Evolutionary conservation across 495 filamentous ascomycete species (phyloP), one percentile per base, ranked within the genome.

Genomic region (Penicillium subrubescens): DNA sequence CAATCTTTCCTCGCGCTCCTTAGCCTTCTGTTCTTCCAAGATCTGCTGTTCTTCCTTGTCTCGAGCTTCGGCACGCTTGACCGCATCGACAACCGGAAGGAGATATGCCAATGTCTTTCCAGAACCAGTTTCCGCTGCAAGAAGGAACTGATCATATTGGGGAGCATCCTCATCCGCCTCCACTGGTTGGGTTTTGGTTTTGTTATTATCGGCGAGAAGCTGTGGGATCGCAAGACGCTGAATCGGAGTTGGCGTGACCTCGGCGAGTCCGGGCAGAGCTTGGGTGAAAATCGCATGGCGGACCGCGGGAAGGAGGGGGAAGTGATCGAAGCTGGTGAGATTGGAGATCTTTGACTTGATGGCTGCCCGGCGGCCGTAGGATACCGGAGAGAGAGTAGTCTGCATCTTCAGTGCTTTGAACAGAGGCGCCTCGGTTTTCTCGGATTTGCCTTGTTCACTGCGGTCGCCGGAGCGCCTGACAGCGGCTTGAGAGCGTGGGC

Each of bases 381-480:
- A 82, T 25, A 98, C 80, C 7, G 87, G 83, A 10, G 88, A 77
- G 59, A 99, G 77, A 0, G 90, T 81, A 50, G 89, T 88, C 73
- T 95, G 93, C 95, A 99, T 99, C 79, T 95, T 98, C 76, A 99
- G 81, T 8, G 95, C 94, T 73, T 96, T 93, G 75, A 87, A 92
- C 21, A 83, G 67, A 11, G 83, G 82, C 63, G 73, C 82, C 4
- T 83, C 79, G 72, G 62, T 78, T 75, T 70, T 84, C 70, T 64
- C 69, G 37, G 62, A 33, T 35, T 69, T 74, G 44, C 73, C 62
- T 23, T 74, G 76, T 8, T 75, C 63, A 67, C 78, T 72, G 37
- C 74, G 76, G 5, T 75, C 63, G 67, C 78, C 72, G 37, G 75
- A 74, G 55, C 73, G 72, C 65, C 72, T 80, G 58, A 79, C 70